These are phyloP conservation scores for Helianthus annuus DNA, from an alignment of 129 eudicot genomes.

Conservation along the genomic window HanXRQr2.0-SUNRISE NC_035447.2:28567141-28567640, in stretches of 20 bases:
- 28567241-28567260: not conserved
- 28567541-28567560: conserved; percentile 49
- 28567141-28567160: conserved; percentile 78
- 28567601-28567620: conserved; percentile 55
- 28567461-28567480: conserved; percentile 48
- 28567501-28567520: conserved; percentile 52
- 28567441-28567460: conserved; percentile 59
- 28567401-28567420: conserved; percentile 79
- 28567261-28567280: conserved; percentile 66
- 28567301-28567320: conserved; percentile 68
- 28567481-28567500: conserved; percentile 54
- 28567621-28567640: conserved; percentile 49
- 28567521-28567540: conserved; percentile 86
- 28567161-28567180: not conserved
- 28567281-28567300: conserved; percentile 81
- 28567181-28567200: conserved; percentile 9
- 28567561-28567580: conserved; percentile 84
- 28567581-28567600: conserved; percentile 65
- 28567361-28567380: conserved; percentile 78
- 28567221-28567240: not conserved
- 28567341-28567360: conserved; percentile 51
- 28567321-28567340: conserved; percentile 75
- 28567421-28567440: conserved; percentile 57
- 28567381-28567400: conserved; percentile 54
- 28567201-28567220: too few species aligned